These are phyloP conservation scores for Stevia rebaudiana DNA, from an alignment of 140 eudicot species.

Conservation along the genomic window DNA sequence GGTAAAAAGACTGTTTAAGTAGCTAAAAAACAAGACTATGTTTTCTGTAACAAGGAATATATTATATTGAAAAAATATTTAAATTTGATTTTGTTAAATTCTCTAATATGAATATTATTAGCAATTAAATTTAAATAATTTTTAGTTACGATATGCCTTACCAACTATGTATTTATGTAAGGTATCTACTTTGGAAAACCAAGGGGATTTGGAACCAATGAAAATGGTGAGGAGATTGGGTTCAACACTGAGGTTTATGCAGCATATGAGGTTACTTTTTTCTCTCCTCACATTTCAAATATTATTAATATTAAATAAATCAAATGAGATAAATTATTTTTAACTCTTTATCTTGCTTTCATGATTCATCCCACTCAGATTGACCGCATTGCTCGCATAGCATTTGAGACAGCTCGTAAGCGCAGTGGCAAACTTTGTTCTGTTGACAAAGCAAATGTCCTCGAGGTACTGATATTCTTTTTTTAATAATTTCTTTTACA, in stretches of 20 bases:
- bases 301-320: background rate
- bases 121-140: background rate
- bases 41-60: background rate
- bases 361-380: conserved; percentile 39
- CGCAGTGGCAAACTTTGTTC: conserved; percentile 89
- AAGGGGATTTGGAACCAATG: conserved; percentile 78
- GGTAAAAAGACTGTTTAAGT: background rate
- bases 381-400: conserved; percentile 93
- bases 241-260: conserved; percentile 93
- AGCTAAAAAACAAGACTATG: background rate
- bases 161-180: conserved; percentile 13
- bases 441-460: conserved; percentile 94
- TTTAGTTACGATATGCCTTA: background rate
- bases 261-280: conserved; percentile 53
- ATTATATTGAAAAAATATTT: background rate
- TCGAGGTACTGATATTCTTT: conserved; percentile 54
- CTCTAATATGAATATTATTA: background rate
- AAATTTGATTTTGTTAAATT: background rate
- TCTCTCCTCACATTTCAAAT: background rate
- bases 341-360: background rate
- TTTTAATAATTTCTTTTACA: background rate
- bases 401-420: conserved; percentile 95
- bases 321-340: background rate
- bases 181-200: conserved; percentile 98
- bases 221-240: conserved; percentile 76